Evolutionary conservation across 176 grass and related monocot species (phyloP), one percentile per base, ranked within the genome.

Genomic region (Aegilops speltoides): DNA sequence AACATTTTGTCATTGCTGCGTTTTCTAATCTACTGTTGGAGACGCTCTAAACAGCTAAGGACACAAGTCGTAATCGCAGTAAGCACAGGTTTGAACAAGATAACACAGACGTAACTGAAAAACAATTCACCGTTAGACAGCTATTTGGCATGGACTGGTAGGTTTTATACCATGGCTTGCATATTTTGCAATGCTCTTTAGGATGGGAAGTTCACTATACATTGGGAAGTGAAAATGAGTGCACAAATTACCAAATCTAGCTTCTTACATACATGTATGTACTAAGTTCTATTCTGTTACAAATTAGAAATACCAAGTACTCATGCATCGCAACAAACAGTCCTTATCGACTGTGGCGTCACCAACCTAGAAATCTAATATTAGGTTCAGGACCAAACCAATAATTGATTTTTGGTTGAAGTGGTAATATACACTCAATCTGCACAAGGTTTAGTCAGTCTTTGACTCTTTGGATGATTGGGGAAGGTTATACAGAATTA

Each of bases 401-500:
- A 81, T 81, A 43, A 29, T 63, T 20, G 26, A 68, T 10, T 48
- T 67, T 50, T 0, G 8, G 62, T n/a, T 50, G 25, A 63, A 52
- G 26, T 9, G 10, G 10, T 50, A 28, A 22, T 31, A 64, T 50
- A 57, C 65, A 56, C 28, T 37, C 65, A 36, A 70, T 54, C 22
- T 4, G 12, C 22, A 46, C 19, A 19, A 54, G 45, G 34, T 73
- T 94, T 79, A 95, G 56, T 93, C 91, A 60, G 75, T 76, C 77
- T 91, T 91, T 10, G 45, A 76, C 73, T 90, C 87, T 80, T 95
- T 73, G 25, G 87, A 75, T 11, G 70, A 79, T 62, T 77, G 83
- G 67, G 95, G 93, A 82, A 93, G 73, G 61, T 90, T 95, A 88
- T 98, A 98, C 8, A 93, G 32, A 86, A 98, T 77, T 73, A 98